A percentile compares a stretch with the other conserved stretches of the same genome.
Evolutionary conservation across 2,329 filamentous ascomycete genomes (phyloP).

Genomic region (Fusarium robinianum): DNA sequence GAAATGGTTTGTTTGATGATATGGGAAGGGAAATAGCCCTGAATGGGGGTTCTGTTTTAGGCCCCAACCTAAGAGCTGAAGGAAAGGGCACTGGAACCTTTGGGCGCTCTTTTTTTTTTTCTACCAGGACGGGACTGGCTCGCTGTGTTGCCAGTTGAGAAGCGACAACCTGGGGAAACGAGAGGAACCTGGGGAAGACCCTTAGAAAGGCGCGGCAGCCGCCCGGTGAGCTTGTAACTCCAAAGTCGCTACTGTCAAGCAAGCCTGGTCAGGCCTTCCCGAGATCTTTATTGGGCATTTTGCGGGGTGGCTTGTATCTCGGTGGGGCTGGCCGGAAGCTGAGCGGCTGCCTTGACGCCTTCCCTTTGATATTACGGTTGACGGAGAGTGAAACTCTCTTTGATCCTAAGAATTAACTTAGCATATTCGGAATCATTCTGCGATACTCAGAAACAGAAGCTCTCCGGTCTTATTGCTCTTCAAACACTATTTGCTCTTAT

Average conservation of each 20-base stretch:
- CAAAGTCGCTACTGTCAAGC: constrained; percentile 13
- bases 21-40: constrained; percentile 17
- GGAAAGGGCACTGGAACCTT: constrained; percentile 26
- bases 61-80: constrained; percentile 18
- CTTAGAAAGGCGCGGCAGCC: not conserved
- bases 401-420: no score
- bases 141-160: constrained; percentile 7
- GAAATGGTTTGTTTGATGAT: not conserved
- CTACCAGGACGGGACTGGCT: not conserved
- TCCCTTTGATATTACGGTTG: no score
- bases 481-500: no score
- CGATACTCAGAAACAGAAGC: no score
- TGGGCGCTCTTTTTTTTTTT: constrained; percentile 15
- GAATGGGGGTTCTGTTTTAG: constrained; percentile 26
- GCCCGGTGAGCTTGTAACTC: not conserved
- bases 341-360: constrained; percentile 12
- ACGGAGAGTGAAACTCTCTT: no score
- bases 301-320: constrained; percentile 34
- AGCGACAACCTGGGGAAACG: constrained; percentile 9
- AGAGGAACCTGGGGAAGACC: constrained; percentile 1
- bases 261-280: constrained; percentile 1
- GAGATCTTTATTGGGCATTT: constrained; percentile 6
- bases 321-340: constrained; percentile 28
- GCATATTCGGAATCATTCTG: no score
- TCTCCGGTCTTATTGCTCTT: no score